These are phyloP conservation scores for Lipomyces spencermartinsiae DNA, from an alignment of 805 yeast genomes.

Conservation along the genomic window DNA sequence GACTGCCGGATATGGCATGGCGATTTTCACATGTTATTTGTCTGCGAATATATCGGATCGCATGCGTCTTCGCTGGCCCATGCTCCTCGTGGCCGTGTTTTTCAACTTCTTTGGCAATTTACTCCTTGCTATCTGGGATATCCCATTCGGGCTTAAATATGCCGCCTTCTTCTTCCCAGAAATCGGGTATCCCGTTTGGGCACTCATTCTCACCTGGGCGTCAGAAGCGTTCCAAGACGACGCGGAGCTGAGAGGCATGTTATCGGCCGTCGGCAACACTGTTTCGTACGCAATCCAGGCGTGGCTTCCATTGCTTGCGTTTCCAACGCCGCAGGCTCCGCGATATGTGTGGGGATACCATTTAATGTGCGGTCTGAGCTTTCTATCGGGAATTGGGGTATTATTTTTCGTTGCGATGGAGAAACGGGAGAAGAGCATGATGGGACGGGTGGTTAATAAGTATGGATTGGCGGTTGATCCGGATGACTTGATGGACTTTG, in stretches of 20 bases:
- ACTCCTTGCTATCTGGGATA: constrained; percentile 20
- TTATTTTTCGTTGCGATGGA: constrained; percentile 19
- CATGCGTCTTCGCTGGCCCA: constrained; percentile 14
- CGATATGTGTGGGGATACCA: constrained; percentile 16
- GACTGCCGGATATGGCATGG: constrained; percentile 21
- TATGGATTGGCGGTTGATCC: constrained; percentile 20
- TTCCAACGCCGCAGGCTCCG: constrained; percentile 22
- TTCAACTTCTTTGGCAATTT: constrained; percentile 18
- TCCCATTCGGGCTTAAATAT: constrained; percentile 21
- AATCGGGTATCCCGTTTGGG: constrained; percentile 26
- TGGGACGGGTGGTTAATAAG: constrained; percentile 16
- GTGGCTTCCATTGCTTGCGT: constrained; percentile 19
- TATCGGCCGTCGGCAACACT: constrained; percentile 21
- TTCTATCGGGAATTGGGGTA: constrained; percentile 18
- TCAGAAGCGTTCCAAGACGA: constrained; percentile 25
- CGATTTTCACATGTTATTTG: constrained; percentile 7
- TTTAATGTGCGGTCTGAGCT: constrained; percentile 14
- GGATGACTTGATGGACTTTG: constrained; percentile 7
- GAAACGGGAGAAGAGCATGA: constrained; percentile 10
- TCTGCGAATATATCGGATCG: constrained; percentile 19
- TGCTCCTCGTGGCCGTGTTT: constrained; percentile 14
- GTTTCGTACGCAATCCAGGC: constrained; percentile 9
- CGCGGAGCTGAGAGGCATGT: constrained; percentile 18
- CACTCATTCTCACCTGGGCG: constrained; percentile 21
- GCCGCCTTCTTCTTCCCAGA: constrained; percentile 19